phyloP scores from a whole-genome alignment of 2,329 filamentous ascomycete species.

The Akanthomyces muscarius region DNA sequence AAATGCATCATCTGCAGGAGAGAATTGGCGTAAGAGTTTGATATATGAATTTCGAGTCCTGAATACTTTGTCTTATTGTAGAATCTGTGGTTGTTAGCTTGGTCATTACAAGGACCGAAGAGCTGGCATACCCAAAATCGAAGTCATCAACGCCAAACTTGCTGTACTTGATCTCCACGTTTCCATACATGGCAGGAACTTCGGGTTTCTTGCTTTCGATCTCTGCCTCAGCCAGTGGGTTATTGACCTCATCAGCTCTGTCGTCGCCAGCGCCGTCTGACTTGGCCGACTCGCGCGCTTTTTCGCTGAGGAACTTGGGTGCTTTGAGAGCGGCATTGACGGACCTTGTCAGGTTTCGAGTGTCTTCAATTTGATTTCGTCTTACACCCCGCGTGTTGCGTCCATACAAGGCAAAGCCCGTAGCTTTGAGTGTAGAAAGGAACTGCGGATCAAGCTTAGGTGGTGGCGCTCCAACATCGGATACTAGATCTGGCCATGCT shows the following conservation, averaged over 20 bases:
- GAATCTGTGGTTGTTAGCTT: slow-evolving; percentile 53
- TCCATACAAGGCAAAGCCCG: slow-evolving; percentile 74
- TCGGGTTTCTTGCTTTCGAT: slow-evolving; percentile 74
- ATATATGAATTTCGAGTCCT: slow-evolving; percentile 91
- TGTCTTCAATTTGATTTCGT: slow-evolving; percentile 81
- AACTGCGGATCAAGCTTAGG: slow-evolving; percentile 68
- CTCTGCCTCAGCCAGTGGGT: slow-evolving; percentile 63
- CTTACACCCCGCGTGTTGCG: slow-evolving; percentile 68
- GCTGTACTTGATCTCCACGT: slow-evolving; percentile 98
- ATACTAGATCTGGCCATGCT: slow-evolving; percentile 82
- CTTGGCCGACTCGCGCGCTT: slow-evolving; percentile 65
- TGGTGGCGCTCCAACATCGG: slow-evolving; percentile 81
- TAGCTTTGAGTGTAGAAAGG: slow-evolving; percentile 62
- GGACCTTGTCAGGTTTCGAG: slow-evolving; percentile 57
- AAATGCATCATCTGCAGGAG: slow-evolving; percentile 89
- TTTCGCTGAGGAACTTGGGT: slow-evolving; percentile 93
- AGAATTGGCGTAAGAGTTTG: slow-evolving; percentile 93
- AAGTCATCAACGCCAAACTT: slow-evolving; percentile 99
- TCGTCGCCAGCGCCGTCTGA: slow-evolving; percentile 41
- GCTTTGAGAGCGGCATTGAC: slow-evolving; percentile 61
- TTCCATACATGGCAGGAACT: slow-evolving; percentile 83
- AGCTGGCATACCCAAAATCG: slow-evolving; percentile 71
- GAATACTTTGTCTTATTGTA: slow-evolving; percentile 94
- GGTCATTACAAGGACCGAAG: slow-evolving; percentile 5
- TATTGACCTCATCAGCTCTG: slow-evolving; percentile 53